Evolutionary conservation across 768 basidiomycete genomes (phyloP).

Genomic region (Termitomyces sp.): DNA sequence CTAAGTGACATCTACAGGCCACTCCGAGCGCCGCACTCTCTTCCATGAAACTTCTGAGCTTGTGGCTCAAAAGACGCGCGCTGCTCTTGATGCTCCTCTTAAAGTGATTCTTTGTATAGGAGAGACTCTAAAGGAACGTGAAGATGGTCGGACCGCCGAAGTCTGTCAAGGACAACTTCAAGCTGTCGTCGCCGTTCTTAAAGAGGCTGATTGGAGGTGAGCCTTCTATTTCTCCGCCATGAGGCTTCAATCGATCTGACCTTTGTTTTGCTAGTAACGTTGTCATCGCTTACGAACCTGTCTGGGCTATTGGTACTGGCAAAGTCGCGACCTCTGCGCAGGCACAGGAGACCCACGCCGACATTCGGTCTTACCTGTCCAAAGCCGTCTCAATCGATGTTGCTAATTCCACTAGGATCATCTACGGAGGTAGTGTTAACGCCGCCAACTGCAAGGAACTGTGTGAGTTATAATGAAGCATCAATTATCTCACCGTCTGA

Average conservation of each 20-base stretch:
- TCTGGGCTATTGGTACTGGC: constrained; percentile 99
- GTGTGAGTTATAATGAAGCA: constrained; percentile 43
- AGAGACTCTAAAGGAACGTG: constrained; percentile 88
- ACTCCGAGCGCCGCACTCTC: constrained; percentile 92
- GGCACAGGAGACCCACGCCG: constrained; percentile 89
- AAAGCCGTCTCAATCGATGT: constrained; percentile 63
- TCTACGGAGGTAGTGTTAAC: constrained; percentile 95
- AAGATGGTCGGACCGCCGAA: constrained; percentile 67
- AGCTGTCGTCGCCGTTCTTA: constrained; percentile 62
- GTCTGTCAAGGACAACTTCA: constrained; percentile 84
- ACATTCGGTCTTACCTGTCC: constrained; percentile 74
- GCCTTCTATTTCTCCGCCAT: constrained; percentile 15
- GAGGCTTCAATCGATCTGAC: not conserved
- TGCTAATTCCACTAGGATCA: constrained; percentile 75
- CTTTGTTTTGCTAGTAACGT: constrained; percentile 56
- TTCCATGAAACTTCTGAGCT: constrained; percentile 86
- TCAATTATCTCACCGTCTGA: not conserved
- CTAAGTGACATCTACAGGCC: constrained; percentile 39
- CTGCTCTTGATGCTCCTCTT: constrained; percentile 71
- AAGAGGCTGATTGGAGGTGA: constrained; percentile 77
- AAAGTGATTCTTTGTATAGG: constrained; percentile 95
- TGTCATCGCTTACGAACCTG: constrained; percentile 95
- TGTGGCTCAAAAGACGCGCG: constrained; percentile 84
- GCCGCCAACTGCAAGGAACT: constrained; percentile 88
- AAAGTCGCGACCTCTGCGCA: constrained; percentile 90